Conservation (phyloP, 208 protist species). For the Wallacemonas sp. region DNA sequence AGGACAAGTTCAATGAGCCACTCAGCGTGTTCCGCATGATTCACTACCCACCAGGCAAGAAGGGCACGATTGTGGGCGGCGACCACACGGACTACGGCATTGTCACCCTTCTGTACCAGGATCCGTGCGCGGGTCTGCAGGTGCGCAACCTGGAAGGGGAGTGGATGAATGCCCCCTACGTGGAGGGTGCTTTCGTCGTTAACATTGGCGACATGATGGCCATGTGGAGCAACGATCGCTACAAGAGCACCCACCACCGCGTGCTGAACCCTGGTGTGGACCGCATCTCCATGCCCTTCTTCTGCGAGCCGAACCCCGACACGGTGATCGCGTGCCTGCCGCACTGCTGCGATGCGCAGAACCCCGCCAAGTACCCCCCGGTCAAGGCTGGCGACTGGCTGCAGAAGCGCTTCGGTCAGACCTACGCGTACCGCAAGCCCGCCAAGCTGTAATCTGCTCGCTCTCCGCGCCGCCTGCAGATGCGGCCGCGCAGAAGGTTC, state of each 20-base stretch:
- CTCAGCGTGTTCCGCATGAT: slow-evolving; percentile 78
- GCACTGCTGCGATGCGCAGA: slow-evolving; percentile 20
- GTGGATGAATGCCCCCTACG: slow-evolving; percentile 32
- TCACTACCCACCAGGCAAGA: slow-evolving; percentile 34
- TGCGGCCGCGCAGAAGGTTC: too few species aligned
- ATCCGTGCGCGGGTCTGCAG: slow-evolving; percentile 21
- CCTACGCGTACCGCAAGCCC: slow-evolving; percentile 21
- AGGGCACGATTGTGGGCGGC: slow-evolving; percentile 18
- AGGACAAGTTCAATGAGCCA: slow-evolving; percentile 56
- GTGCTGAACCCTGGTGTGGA: slow-evolving; percentile 34
- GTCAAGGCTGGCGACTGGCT: slow-evolving; percentile 22
- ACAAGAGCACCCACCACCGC: slow-evolving; percentile 35
- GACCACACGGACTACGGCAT: slow-evolving; percentile 50
- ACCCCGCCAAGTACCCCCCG: slow-evolving; percentile 24
- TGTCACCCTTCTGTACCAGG: slow-evolving; percentile 45
- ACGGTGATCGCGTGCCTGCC: slow-evolving; percentile 25
- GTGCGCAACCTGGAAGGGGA: slow-evolving; percentile 23
- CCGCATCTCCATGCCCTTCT: slow-evolving; percentile 46
- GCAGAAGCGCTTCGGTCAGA: slow-evolving; percentile 26
- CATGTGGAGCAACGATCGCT: slow-evolving; percentile 41
- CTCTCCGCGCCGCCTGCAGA: too few species aligned
- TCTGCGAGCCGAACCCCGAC: slow-evolving; percentile 44
- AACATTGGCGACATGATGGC: slow-evolving; percentile 66
- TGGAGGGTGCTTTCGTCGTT: slow-evolving; percentile 36
- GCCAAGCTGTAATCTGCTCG: slow-evolving; percentile 10